A percentile compares a stretch with the other conserved stretches of the same genome.
Evolutionary conservation across 208 protist genomes (phyloP).

Genomic region (Vickermania spadyakhi): DNA sequence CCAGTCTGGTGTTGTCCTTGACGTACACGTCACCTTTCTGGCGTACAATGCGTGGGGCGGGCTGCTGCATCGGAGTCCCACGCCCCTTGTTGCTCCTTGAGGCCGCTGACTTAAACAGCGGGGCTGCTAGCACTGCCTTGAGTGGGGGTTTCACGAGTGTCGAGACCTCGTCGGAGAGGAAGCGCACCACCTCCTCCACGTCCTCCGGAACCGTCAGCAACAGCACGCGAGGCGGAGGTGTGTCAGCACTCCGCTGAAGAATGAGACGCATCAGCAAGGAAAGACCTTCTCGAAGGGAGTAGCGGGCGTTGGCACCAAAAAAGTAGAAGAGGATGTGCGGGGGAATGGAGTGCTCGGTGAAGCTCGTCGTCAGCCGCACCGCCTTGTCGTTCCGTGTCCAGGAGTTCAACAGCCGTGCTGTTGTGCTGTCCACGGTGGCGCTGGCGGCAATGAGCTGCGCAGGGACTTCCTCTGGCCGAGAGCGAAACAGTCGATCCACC

Average conservation of each 20-base stretch:
- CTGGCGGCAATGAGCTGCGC: constrained; percentile 81
- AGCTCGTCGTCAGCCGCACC: constrained; percentile 82
- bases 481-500: constrained; percentile 74
- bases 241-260: constrained; percentile 28
- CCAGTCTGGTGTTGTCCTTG: constrained; percentile 56
- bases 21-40: constrained; percentile 59
- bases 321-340: constrained; percentile 78
- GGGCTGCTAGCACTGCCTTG: neutral
- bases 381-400: constrained; percentile 86
- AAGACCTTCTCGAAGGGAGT: constrained; percentile 34
- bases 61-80: neutral
- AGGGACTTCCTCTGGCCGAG: constrained; percentile 63
- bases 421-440: constrained; percentile 76
- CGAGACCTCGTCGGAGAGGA: neutral
- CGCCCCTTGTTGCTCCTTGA: neutral
- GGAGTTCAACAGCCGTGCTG: constrained; percentile 74
- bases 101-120: neutral
- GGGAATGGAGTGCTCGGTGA: constrained; percentile 81
- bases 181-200: constrained; percentile 12
- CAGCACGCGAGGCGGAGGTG: constrained; percentile 45
- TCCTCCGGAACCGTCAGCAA: constrained; percentile 43
- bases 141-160: no score
- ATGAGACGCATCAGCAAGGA: constrained; percentile 58
- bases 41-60: constrained; percentile 18
- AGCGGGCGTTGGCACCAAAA: constrained; percentile 24